Base-by-base conservation (phyloP, 139 green algal genomes). In the Chlorella sp. region DNA sequence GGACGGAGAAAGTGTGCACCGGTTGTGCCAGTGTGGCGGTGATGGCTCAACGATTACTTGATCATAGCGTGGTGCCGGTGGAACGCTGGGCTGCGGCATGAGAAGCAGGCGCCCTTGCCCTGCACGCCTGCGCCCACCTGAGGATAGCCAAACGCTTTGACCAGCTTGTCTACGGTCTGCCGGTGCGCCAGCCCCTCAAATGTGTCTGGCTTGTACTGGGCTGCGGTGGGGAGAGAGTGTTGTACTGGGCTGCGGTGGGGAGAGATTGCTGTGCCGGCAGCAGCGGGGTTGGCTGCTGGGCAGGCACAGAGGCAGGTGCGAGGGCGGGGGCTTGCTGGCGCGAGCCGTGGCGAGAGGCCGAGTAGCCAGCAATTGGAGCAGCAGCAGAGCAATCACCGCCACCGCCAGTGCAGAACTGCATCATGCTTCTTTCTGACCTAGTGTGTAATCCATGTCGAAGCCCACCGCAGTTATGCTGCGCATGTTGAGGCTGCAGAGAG, bases 391-490 rank as follows among this genome's bases (percentile, higher is more conserved):
- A 69, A 60, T 78, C 34, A n/a, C n/a, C n/a, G n/a, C n/a, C n/a
- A n/a, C n/a, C n/a, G n/a, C n/a, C n/a, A n/a, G n/a, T n/a, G n/a
- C n/a, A n/a, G n/a, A n/a, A n/a, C n/a, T n/a, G n/a, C n/a, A n/a
- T n/a, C n/a, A n/a, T n/a, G n/a, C n/a, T n/a, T n/a, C n/a, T n/a
- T n/a, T n/a, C n/a, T 19, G 65, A n/a, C 86, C 85, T 28, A 96
- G 84, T 0, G 95, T 98, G 90, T 98, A 99, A 89, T 99, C 97
- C 95, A 99, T 97, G 89, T 99, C 97, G 87, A 98, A 99, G 1
- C 97, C 96, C 8, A 99, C 87, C 1, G 95, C 93, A 76, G 89
- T 92, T 81, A 98, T 95, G 32, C 91, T 85, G 28, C 85, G 87
- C 96, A 99, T 98, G 89, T 98, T 98, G 48, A 99, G 92, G 41